Percentiles rank a stretch among this genome's conserved stretches.
Conservation (phyloP, 1,139 yeast genomes). For the Candida neerlandica region DNA sequence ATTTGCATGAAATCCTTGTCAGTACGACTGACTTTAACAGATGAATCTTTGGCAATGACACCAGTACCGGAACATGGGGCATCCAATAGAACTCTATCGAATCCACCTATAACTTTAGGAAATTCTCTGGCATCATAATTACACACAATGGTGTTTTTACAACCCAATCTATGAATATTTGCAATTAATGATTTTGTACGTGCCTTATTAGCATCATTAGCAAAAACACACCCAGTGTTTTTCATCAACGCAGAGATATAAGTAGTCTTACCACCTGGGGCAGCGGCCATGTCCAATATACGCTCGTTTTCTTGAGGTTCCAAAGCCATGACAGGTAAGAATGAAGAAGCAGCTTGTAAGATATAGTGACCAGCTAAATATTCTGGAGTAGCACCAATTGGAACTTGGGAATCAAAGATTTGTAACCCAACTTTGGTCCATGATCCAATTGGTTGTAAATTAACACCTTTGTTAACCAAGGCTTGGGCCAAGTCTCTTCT, state of each 20-base stretch:
- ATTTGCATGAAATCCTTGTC: conserved; percentile 96
- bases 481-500: conserved; percentile 96
- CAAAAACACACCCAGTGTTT: conserved; percentile 95
- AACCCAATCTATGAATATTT: conserved; percentile 94
- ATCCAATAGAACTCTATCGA: conserved; percentile 91
- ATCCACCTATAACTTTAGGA: conserved; percentile 97
- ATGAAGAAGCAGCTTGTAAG: conserved; percentile 97
- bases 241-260: conserved; percentile 96
- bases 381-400: conserved; percentile 99
- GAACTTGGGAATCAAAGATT: conserved; percentile 96
- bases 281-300: conserved; percentile 97
- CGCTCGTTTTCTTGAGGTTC: conserved; percentile 97
- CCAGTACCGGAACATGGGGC: conserved; percentile 99
- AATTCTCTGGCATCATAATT: conserved; percentile 98
- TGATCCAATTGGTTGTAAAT: conserved; percentile 92
- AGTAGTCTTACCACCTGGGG: conserved; percentile 99
- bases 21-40: conserved; percentile 90
- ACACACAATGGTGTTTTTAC: conserved; percentile 95
- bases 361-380: conserved; percentile 97
- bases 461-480: conserved; percentile 94
- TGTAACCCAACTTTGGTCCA: conserved; percentile 99
- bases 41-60: conserved; percentile 96
- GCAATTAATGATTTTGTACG: conserved; percentile 97
- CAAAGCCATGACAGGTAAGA: conserved; percentile 95
- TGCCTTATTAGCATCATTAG: conserved; percentile 95